A percentile compares a stretch with the other conserved stretches of the same genome.
Evolutionary conservation across 1,284 basidiomycete genomes (phyloP).

Genomic region (Trametes polyzona): DNA sequence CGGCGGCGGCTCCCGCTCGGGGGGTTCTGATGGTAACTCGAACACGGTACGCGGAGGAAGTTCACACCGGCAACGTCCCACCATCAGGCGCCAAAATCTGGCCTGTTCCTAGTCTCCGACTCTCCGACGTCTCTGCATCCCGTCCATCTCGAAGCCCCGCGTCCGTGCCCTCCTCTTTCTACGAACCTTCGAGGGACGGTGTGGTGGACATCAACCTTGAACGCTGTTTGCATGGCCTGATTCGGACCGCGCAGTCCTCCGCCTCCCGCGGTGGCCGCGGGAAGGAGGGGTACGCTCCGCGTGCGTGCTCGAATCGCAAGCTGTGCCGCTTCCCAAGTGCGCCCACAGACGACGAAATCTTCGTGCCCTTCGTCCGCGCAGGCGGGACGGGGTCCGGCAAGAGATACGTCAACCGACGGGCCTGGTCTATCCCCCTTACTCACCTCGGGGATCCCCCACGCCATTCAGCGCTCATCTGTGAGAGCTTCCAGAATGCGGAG

Average conservation of each 20-base stretch:
- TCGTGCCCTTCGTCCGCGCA: not conserved
- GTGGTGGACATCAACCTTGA: not conserved
- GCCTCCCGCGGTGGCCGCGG: not conserved
- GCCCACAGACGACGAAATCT: conserved; percentile 2
- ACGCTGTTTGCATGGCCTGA: not conserved
- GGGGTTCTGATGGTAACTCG: not conserved
- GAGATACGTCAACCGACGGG: not conserved
- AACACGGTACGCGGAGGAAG: not conserved
- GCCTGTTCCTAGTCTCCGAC: not conserved
- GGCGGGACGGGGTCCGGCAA: not conserved
- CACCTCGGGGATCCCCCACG: not conserved
- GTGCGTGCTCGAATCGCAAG: not conserved
- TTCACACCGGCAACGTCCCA: not conserved
- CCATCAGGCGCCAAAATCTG: not conserved
- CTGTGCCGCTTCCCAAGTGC: not conserved
- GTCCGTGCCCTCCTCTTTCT: not conserved
- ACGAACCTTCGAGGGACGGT: not conserved
- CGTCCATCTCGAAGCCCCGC: too few species aligned
- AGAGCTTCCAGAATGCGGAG: not conserved
- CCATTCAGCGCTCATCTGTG: not conserved
- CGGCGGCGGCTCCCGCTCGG: not conserved
- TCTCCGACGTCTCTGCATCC: not conserved
- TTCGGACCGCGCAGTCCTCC: too few species aligned
- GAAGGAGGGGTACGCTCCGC: not conserved
- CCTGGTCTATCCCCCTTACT: not conserved